phyloP scores from a whole-genome alignment of 108 stramenopile genomes.

The Fistulifera solaris region DNA sequence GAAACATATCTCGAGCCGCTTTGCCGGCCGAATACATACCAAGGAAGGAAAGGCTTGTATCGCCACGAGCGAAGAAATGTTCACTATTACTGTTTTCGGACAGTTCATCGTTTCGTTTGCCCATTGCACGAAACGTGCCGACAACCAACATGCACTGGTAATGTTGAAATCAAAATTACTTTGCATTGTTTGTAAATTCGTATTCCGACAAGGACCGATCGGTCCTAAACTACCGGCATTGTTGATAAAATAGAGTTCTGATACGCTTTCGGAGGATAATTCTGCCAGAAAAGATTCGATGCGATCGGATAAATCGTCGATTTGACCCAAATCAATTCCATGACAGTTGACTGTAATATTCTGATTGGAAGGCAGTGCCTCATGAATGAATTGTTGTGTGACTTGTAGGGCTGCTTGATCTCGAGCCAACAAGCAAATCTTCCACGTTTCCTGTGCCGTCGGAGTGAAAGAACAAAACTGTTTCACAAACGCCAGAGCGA shows the following conservation, averaged over 20 bases:
- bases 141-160: conserved; percentile 49
- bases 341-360: conserved; percentile 23
- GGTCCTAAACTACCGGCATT: conserved; percentile 65
- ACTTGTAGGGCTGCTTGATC: conserved; percentile 34
- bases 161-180: conserved; percentile 60
- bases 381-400: conserved; percentile 25
- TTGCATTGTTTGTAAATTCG: conserved; percentile 28
- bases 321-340: conserved; percentile 48
- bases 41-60: conserved; percentile 57
- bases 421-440: conserved; percentile 46
- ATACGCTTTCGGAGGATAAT: conserved; percentile 1
- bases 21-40: conserved; percentile 68
- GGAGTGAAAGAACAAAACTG: background rate
- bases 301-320: conserved; percentile 37
- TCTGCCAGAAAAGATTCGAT: conserved; percentile 19
- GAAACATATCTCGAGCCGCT: conserved; percentile 68
- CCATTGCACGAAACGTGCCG: conserved; percentile 29
- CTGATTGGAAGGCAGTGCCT: background rate
- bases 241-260: conserved; percentile 50
- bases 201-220: conserved; percentile 36
- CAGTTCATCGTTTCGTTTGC: conserved; percentile 1
- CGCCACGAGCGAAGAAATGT: conserved; percentile 68
- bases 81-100: conserved; percentile 26
- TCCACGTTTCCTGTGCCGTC: too few relatives aligned
- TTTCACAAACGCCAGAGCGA: conserved; percentile 28